Conservation (phyloP, 169 alveolate genomes). For the Plasmodium coatneyi region DNA sequence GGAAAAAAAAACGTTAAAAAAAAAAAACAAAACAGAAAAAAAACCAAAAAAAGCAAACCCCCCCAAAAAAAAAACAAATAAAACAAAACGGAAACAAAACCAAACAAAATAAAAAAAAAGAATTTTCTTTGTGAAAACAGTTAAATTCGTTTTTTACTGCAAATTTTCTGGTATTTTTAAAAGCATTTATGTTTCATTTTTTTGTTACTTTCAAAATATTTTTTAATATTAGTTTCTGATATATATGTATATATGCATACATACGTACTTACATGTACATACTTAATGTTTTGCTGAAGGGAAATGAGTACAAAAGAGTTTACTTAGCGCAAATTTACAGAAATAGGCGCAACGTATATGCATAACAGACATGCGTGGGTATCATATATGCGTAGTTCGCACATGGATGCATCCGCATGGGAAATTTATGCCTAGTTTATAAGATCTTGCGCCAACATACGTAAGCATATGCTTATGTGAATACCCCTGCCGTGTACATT, state of each 20-base stretch:
- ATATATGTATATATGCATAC: background rate
- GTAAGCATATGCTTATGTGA: background rate
- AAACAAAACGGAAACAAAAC: background rate
- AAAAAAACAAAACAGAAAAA: too few species aligned
- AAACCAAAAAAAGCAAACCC: background rate
- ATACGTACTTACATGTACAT: background rate
- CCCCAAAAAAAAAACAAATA: background rate
- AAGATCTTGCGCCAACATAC: background rate
- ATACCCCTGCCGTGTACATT: background rate
- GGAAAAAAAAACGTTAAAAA: background rate
- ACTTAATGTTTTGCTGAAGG: background rate
- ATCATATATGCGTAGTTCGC: background rate
- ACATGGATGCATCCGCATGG: background rate
- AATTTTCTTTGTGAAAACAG: background rate
- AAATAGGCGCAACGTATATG: background rate
- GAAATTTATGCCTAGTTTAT: background rate
- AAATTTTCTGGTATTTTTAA: background rate
- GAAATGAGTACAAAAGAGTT: background rate
- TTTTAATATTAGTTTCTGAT: background rate
- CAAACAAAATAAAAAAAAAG: background rate
- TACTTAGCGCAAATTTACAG: background rate
- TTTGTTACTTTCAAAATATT: constrained; percentile 1
- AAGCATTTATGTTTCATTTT: constrained; percentile 4
- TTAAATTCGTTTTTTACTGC: constrained; percentile 19
- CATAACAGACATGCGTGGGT: background rate